Base-by-base conservation (phyloP, 2,329 filamentous ascomycete species). In the Aspergillus unguis region DNA sequence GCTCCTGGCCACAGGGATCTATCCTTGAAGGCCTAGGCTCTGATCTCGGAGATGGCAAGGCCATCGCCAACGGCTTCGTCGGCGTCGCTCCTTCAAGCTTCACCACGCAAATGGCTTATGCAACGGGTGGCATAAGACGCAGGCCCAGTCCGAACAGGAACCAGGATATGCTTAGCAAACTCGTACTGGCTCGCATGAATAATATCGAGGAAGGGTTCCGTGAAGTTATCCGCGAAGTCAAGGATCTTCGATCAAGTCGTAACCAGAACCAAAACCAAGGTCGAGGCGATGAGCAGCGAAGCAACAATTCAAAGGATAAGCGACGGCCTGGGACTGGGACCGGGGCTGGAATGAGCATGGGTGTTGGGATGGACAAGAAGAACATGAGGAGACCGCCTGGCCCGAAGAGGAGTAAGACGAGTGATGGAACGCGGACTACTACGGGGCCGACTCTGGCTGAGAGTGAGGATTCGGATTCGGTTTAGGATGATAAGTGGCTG, bases 111-210 rank as follows among this genome's bases (percentile, higher is more conserved):
- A 86, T 94, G 81, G 86, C 83, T 6, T 84, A 87, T 75, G 86
- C 85, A 0, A 82, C 84, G 45, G 85, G 85, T 10, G 83, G 82
- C 23, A 71, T 85, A 48, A 81, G 80, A 41, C 69, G 62, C 72
- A 68, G 29, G 46, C 67, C 55, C 47, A 65, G 67, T 27, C 71
- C 72, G 9, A 75, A 75, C 27, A 75, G 76, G 77, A 78, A 82
- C 69, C 86, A 89, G 64, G 82, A 88, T 37, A 87, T 92, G 81
- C 85, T 87, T 65, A 82, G 86, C 60, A 83, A 90, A 51, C 80
- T 96, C 42, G 87, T 96, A 71, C 77, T 96, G 42, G 90, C 90
- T 6, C 80, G 90, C 32, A 96, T 96, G 90, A 94, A 94, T 69
- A 92, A 87, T 6, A 79, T 97, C 2, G 92, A 97, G 68, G 90